Conservation (phyloP, 2,329 filamentous ascomycete genomes). For the Fusarium setosum region DNA sequence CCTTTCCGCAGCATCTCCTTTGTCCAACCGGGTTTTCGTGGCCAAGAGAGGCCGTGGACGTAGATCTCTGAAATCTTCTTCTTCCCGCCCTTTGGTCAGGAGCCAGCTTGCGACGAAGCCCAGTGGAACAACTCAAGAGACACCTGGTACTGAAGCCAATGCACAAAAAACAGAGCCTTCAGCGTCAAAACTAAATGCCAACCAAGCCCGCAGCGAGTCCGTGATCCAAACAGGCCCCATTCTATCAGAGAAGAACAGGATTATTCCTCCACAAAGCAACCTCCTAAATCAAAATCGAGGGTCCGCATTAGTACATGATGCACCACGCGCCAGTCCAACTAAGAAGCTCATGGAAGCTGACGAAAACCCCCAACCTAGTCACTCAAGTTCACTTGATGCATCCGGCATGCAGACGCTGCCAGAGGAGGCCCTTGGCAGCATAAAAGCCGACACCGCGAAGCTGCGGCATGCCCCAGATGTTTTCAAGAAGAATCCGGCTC, state of each 20-base stretch:
- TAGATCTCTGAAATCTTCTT: constrained; percentile 9
- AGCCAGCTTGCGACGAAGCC: constrained; percentile 2
- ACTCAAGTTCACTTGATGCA: background rate
- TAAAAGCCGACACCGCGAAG: background rate
- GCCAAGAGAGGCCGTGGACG: constrained; percentile 30
- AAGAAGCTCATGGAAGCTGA: background rate
- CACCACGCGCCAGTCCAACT: background rate
- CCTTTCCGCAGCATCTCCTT: background rate
- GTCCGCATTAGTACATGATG: background rate
- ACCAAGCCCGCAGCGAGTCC: background rate
- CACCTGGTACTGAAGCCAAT: background rate
- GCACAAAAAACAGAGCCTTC: background rate
- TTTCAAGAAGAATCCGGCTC: background rate
- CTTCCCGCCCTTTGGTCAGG: constrained; percentile 6
- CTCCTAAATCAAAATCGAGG: background rate
- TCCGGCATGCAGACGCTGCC: background rate
- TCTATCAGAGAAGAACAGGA: background rate
- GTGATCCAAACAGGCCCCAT: background rate
- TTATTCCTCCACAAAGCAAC: background rate
- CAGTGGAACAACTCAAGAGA: background rate
- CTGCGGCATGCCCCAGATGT: background rate
- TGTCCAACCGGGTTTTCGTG: constrained; percentile 12
- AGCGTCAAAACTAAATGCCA: background rate
- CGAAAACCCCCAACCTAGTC: background rate
- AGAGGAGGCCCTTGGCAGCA: background rate